Base-by-base conservation (phyloP, 805 yeast species). In the Priceomyces haplophilus region DNA sequence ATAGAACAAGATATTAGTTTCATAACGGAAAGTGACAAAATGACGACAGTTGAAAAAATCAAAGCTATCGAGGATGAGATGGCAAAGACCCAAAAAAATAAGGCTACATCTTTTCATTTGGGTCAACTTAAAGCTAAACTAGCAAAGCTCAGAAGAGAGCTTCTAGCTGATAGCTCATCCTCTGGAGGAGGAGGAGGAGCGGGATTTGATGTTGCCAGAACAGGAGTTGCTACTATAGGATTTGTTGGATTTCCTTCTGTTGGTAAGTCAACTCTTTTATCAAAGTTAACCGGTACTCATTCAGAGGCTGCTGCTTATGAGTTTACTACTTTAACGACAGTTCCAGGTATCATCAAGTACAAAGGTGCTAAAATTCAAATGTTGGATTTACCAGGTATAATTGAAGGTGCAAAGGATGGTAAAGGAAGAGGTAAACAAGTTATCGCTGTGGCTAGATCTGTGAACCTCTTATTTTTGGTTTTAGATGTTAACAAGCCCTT, bases 241-340 rank as follows among this genome's bases (percentile, higher is more conserved):
- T 93, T 90, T 61, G 96, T 93, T 34, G 99, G 99, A 3, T 93
- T 93, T 62, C 99, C 99, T 1, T 90, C 98, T 1, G 99, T 93
- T 2, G 93, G 93, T 24, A 86, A 86, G 57, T 81, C 88, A 7
- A 93, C 99, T 1, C 68, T 93, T 45, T 76, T 93, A 52, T 81
- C 88, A 21, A 85, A 88, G 63, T 70, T 93, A 38, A 93, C 99
- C 0, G 98, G 99, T 49, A 90, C 97, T 2, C 95, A 88, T 60
- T 85, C 96, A 1, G 99, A 91, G 65, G 97, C 85, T n/a, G 97
- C 98, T 8, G 98, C 88, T 4, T 91, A 91, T 61, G 99, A 93
- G 67, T 93, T 93, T 73, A 93, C 99, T 20, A 93, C 99, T 0
- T 77, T 93, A 60, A 93, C 97, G 20, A 91, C 99, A 0, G 98